phyloP scores from a whole-genome alignment of 75 land plant genomes.

The Sequoiadendron giganteum region DNA sequence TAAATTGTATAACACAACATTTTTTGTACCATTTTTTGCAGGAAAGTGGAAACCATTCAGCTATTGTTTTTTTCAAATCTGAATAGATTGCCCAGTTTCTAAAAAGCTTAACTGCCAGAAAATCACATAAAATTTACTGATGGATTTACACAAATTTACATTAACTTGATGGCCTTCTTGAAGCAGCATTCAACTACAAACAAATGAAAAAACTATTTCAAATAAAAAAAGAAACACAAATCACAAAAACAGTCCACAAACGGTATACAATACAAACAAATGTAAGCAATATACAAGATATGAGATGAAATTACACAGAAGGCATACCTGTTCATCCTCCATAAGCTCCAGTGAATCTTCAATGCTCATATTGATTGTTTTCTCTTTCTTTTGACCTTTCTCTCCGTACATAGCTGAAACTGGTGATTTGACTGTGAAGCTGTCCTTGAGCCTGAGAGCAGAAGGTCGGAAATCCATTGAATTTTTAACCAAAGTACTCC shows the following conservation, averaged over 20 bases:
- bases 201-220: neutral
- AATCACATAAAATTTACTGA: neutral
- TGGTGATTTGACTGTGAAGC: conserved; percentile 54
- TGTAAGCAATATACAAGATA: neutral
- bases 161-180: neutral
- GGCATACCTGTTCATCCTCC: conserved; percentile 52
- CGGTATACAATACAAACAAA: neutral
- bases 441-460: conserved; percentile 39
- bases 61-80: neutral
- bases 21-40: neutral
- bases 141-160: neutral
- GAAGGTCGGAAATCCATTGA: conserved; percentile 39
- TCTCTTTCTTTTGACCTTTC: conserved; percentile 40
- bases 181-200: neutral
- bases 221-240: neutral
- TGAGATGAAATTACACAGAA: neutral
- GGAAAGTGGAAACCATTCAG: neutral
- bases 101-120: neutral
- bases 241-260: neutral
- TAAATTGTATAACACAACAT: neutral
- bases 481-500: conserved; percentile 33
- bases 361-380: conserved; percentile 31
- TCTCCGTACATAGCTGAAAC: conserved; percentile 55
- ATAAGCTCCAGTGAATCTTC: conserved; percentile 46
- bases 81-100: neutral